Conservation (phyloP, 441 rosid genomes). For the Viola pubescens region DNA sequence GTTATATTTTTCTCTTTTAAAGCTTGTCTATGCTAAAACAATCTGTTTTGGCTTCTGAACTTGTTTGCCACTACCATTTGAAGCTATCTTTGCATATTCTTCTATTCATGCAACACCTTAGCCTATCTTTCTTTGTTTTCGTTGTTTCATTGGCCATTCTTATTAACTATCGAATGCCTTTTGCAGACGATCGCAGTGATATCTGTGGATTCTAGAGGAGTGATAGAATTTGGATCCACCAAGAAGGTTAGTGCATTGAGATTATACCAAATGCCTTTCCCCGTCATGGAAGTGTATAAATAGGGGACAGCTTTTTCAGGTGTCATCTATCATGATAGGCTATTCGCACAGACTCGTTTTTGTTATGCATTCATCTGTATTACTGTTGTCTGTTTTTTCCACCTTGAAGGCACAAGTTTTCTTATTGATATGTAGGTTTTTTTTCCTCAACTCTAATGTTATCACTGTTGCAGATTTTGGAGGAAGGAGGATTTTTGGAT, state of each 20-base stretch:
- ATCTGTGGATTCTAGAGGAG: conserved; percentile 55
- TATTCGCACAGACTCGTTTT: no score
- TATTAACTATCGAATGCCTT: conserved; percentile 16
- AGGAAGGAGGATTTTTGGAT: conserved; percentile 48
- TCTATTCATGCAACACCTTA: no score
- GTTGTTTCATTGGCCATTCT: neutral
- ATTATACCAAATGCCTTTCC: no score
- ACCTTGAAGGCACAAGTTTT: no score
- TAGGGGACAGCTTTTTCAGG: no score
- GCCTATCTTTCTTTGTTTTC: neutral
- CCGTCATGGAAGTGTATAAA: no score
- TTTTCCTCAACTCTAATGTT: conserved; percentile 10
- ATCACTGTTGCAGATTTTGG: conserved; percentile 45
- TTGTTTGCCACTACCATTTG: neutral
- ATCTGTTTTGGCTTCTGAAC: neutral
- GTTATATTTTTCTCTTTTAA: neutral
- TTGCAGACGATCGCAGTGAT: conserved; percentile 68
- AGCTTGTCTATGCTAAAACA: neutral
- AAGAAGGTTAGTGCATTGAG: conserved; percentile 45
- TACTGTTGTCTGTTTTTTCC: no score
- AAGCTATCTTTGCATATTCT: neutral
- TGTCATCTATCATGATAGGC: no score
- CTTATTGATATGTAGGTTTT: no score
- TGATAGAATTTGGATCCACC: conserved; percentile 71
- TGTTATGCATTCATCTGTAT: no score